These are phyloP conservation scores for Sclerotinia borealis DNA, from an alignment of 2,329 filamentous ascomycete genomes.

Conservation along the genomic window DNA sequence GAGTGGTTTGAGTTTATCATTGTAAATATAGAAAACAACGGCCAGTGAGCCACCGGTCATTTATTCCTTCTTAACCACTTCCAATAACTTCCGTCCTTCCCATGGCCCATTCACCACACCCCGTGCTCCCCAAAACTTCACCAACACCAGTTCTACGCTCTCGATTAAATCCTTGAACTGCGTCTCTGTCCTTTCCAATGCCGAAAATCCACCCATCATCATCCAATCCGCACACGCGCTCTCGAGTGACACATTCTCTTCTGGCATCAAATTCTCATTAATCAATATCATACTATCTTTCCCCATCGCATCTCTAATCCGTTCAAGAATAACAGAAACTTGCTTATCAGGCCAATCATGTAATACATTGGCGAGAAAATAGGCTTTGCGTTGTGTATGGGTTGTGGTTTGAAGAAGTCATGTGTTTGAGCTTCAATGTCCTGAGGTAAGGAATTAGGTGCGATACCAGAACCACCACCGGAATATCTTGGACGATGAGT, in stretches of 20 bases:
- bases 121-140: background rate
- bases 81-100: constrained; percentile 5
- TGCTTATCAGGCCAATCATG: constrained; percentile 11
- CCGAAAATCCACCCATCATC: constrained; percentile 5
- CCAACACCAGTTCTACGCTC: background rate
- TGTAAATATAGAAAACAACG: background rate
- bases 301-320: constrained; percentile 1
- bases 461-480: background rate
- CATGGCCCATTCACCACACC: background rate
- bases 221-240: background rate
- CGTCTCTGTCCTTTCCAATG: background rate
- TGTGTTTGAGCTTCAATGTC: background rate
- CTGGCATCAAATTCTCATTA: constrained; percentile 5
- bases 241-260: background rate
- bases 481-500: constrained; percentile 8
- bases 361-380: background rate
- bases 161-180: constrained; percentile 2
- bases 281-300: background rate
- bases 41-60: too few relatives aligned
- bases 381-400: constrained; percentile 2
- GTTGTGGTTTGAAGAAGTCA: background rate
- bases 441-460: background rate
- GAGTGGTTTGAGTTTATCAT: too few relatives aligned
- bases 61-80: background rate
- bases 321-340: background rate